phyloP scores from a whole-genome alignment of 2,329 filamentous ascomycete species.

The Alternaria brassicae region DNA sequence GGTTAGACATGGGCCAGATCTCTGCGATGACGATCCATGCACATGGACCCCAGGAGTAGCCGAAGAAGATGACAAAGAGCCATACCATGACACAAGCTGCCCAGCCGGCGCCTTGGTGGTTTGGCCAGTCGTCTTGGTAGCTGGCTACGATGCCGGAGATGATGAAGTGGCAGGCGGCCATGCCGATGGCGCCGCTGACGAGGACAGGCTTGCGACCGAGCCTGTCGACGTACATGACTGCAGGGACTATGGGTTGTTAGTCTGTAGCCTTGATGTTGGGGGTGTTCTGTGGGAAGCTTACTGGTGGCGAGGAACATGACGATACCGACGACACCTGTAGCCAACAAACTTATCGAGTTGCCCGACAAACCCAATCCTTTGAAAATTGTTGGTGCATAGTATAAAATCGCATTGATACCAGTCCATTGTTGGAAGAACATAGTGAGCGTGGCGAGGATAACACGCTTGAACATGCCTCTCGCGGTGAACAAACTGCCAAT shows the following conservation, averaged over 20 bases:
- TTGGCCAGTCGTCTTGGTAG: constrained; percentile 64
- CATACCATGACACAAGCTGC: constrained; percentile 72
- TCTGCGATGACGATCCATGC: constrained; percentile 78
- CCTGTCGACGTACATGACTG: constrained; percentile 71
- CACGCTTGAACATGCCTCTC: constrained; percentile 70
- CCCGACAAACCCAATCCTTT: constrained; percentile 54
- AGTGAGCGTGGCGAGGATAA: constrained; percentile 65
- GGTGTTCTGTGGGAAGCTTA: not conserved
- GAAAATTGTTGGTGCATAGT: constrained; percentile 62
- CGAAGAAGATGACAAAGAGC: constrained; percentile 78
- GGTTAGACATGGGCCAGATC: constrained; percentile 73
- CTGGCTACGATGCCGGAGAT: constrained; percentile 73
- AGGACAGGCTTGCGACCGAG: constrained; percentile 70
- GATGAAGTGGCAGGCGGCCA: constrained; percentile 74
- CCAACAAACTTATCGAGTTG: constrained; percentile 64
- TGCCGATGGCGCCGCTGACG: constrained; percentile 70
- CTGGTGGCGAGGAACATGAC: constrained; percentile 67
- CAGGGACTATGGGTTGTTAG: constrained; percentile 54
- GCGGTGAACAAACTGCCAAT: constrained; percentile 69
- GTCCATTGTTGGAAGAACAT: constrained; percentile 54
- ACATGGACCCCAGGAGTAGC: constrained; percentile 76
- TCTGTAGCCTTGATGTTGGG: no score
- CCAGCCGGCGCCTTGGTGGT: constrained; percentile 71
- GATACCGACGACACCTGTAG: constrained; percentile 75
- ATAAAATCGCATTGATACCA: constrained; percentile 56